A percentile compares a stretch with the other conserved stretches of the same genome.
These are phyloP conservation scores for Trichoderma sp. DNA, from an alignment of 2,329 filamentous ascomycete species.

Conservation along the genomic window DNA sequence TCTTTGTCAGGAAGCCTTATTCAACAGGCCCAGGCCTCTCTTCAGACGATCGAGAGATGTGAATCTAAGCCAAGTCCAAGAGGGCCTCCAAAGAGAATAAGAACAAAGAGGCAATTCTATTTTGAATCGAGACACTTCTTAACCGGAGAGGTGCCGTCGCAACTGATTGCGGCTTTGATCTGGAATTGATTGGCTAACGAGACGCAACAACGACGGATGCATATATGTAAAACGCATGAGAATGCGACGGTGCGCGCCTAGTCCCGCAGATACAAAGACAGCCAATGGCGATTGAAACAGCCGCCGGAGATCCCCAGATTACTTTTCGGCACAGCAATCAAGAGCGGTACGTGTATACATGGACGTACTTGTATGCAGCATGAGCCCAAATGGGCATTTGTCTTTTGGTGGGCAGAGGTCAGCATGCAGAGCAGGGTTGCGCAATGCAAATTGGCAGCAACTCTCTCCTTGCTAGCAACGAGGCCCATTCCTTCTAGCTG, in stretches of 20 bases:
- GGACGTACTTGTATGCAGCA: neutral
- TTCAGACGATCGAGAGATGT: neutral
- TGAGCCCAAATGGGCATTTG: slow-evolving; percentile 4
- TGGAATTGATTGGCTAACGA: slow-evolving; percentile 6
- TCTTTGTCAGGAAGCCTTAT: slow-evolving; percentile 5
- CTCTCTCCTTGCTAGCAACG: neutral
- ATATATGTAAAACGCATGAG: neutral
- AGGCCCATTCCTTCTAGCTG: neutral
- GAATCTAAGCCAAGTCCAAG: neutral
- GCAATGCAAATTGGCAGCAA: neutral
- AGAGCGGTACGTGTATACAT: neutral
- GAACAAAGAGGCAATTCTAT: neutral
- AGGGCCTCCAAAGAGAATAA: neutral
- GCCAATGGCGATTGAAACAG: slow-evolving; percentile 16
- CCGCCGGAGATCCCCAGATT: slow-evolving; percentile 12
- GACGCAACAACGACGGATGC: neutral
- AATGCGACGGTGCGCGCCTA: slow-evolving; percentile 7
- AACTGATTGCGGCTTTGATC: neutral
- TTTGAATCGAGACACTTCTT: neutral
- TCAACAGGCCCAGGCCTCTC: neutral
- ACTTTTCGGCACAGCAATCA: slow-evolving; percentile 1
- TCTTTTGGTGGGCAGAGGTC: neutral
- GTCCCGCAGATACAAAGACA: neutral
- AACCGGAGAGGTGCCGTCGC: neutral
- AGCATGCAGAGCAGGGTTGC: neutral